A percentile compares a stretch with the other conserved stretches of the same genome.
phyloP scores from a whole-genome alignment of 2,329 filamentous ascomycete species.

The Harringtonia aguacate region DNA sequence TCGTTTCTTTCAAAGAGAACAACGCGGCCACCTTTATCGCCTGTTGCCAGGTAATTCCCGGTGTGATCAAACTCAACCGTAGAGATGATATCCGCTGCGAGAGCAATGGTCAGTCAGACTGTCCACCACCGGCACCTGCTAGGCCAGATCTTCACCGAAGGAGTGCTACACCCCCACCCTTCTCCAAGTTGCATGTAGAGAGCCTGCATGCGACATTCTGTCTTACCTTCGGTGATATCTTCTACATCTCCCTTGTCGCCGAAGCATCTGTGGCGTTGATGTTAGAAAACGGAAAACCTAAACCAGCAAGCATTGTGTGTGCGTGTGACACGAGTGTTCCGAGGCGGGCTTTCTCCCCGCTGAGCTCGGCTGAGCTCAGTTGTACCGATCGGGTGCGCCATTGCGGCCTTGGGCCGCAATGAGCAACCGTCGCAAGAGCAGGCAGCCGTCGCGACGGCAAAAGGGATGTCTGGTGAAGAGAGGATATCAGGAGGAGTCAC shows the following conservation, averaged over 20 bases:
- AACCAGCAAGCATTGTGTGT: slow-evolving; percentile 2
- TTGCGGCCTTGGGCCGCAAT: no score
- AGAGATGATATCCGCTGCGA: slow-evolving; percentile 75
- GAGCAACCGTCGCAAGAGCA: no score
- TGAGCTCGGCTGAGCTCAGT: no score
- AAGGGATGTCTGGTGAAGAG: no score
- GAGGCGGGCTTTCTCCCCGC: no score
- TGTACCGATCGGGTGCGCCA: no score
- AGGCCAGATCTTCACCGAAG: background rate
- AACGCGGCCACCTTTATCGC: slow-evolving; percentile 77
- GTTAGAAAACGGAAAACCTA: background rate
- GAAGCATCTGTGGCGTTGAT: slow-evolving; percentile 62
- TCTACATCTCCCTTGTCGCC: slow-evolving; percentile 99
- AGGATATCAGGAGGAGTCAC: slow-evolving; percentile 25
- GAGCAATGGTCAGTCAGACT: no score
- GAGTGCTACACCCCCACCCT: background rate
- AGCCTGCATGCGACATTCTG: slow-evolving; percentile 1
- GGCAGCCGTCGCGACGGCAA: no score
- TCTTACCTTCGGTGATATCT: slow-evolving; percentile 88
- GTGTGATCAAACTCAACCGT: slow-evolving; percentile 88
- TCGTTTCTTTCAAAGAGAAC: slow-evolving; percentile 90
- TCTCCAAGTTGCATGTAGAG: background rate
- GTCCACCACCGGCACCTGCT: no score
- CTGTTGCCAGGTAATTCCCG: slow-evolving; percentile 81
- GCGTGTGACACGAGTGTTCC: no score